Conservation (phyloP, 2,329 filamentous ascomycete species). For the Teratosphaeria destructans region DNA sequence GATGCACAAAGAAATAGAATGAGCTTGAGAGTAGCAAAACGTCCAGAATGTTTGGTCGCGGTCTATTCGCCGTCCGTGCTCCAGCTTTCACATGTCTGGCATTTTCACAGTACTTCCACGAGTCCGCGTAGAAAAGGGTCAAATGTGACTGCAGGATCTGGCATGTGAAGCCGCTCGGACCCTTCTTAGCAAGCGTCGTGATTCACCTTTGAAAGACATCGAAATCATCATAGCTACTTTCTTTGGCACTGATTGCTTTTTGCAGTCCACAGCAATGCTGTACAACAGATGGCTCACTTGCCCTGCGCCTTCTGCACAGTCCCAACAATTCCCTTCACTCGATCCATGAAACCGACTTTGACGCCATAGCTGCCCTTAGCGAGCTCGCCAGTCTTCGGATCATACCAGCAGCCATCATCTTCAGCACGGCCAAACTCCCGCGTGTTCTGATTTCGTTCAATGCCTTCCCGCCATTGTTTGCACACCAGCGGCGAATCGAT, state of each 20-base stretch:
- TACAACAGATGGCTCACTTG: not conserved
- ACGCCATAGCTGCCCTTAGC: conserved; percentile 32
- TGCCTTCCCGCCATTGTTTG: conserved; percentile 49
- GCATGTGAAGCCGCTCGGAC: not conserved
- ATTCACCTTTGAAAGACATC: not conserved
- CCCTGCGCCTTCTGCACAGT: conserved; percentile 44
- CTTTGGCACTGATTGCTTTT: not conserved
- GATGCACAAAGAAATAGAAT: not conserved
- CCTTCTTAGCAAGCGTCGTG: not conserved
- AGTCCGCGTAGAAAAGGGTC: not conserved
- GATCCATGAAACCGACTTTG: conserved; percentile 46
- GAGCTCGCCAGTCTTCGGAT: conserved; percentile 31
- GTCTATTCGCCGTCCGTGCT: not conserved
- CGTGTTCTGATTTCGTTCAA: conserved; percentile 59
- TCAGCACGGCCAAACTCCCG: conserved; percentile 45
- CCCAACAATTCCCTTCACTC: conserved; percentile 48
- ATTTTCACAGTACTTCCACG: not conserved
- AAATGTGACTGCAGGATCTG: not conserved
- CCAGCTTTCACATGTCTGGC: not conserved
- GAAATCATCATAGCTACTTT: not conserved
- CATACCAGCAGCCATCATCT: conserved; percentile 54
- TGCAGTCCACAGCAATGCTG: not conserved
- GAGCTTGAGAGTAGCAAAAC: not conserved
- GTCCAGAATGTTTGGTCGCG: not conserved
- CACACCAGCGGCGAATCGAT: conserved; percentile 56